phyloP scores from a whole-genome alignment of 73 alveolate genomes.

The Paraurostyla sp. region DNA sequence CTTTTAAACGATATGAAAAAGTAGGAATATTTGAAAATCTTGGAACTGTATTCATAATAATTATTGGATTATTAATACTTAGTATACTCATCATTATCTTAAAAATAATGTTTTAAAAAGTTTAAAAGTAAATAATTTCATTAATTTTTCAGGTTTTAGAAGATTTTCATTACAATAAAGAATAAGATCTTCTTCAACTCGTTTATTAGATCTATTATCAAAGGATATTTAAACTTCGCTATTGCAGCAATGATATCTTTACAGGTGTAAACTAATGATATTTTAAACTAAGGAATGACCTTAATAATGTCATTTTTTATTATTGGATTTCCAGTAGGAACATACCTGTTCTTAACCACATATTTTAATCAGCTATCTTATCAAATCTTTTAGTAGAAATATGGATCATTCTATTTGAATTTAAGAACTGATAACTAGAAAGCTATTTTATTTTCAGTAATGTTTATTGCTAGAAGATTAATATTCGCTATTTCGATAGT shows the following conservation, averaged over 20 bases:
- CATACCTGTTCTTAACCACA: neutral
- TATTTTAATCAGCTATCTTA: neutral
- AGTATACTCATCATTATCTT: neutral
- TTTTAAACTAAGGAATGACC: too few relatives aligned
- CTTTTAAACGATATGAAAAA: too few relatives aligned
- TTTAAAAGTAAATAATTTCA: neutral
- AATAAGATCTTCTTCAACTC: constrained; percentile 13
- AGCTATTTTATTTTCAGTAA: neutral
- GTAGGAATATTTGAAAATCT: too few relatives aligned
- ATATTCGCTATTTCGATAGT: neutral
- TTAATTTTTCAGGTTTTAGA: neutral
- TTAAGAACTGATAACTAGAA: neutral
- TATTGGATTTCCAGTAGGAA: neutral
- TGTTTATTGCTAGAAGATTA: neutral
- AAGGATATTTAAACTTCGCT: constrained; percentile 43
- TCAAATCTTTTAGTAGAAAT: neutral
- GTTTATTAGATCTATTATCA: constrained; percentile 1
- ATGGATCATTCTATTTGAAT: constrained; percentile 32
- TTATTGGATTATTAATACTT: too few relatives aligned
- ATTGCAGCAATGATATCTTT: neutral
- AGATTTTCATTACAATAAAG: neutral
- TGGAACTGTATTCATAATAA: too few relatives aligned
- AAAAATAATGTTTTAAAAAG: neutral
- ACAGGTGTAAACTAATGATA: neutral
- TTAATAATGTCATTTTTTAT: neutral